A percentile compares a stretch with the other conserved stretches of the same genome.
phyloP scores from a whole-genome alignment of 192 early-diverging fungal species.

The Geosiphon pyriformis region DNA sequence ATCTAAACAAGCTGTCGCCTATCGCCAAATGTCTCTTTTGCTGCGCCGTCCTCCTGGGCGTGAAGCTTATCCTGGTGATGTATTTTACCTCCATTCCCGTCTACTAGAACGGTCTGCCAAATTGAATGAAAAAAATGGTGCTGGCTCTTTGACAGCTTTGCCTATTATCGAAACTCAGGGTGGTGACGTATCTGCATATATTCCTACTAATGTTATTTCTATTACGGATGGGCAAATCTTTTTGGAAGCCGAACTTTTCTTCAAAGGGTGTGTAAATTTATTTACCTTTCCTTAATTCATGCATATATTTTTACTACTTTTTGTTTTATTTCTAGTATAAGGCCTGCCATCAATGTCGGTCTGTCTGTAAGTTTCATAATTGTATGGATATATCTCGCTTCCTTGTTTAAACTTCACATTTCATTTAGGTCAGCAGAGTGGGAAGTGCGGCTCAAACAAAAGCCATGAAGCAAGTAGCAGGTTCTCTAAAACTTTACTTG shows the following conservation, averaged over 20 bases:
- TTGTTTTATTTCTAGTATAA: constrained; percentile 52
- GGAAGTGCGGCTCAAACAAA: constrained; percentile 99
- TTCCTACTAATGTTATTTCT: constrained; percentile 99
- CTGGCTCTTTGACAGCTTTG: constrained; percentile 96
- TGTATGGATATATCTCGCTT: not conserved
- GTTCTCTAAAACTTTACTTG: constrained; percentile 99
- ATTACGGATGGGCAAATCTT: constrained; percentile 99
- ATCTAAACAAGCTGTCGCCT: constrained; percentile 99
- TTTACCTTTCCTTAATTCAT: not conserved
- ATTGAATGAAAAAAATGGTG: constrained; percentile 95
- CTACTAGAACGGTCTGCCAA: constrained; percentile 98
- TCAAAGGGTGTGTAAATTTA: constrained; percentile 64
- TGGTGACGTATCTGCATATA: constrained; percentile 99
- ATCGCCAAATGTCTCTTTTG: constrained; percentile 99
- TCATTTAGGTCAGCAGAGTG: constrained; percentile 73
- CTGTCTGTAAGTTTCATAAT: constrained; percentile 68
- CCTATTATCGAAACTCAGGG: constrained; percentile 99
- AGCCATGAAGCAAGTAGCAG: constrained; percentile 99
- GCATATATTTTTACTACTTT: not conserved
- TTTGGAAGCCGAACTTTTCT: constrained; percentile 99
- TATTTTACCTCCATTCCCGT: constrained; percentile 99
- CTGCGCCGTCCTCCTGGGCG: constrained; percentile 99
- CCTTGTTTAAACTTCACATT: not conserved
- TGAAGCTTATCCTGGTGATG: constrained; percentile 99
- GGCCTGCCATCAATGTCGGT: constrained; percentile 99